A percentile compares a stretch with the other conserved stretches of the same genome.
phyloP scores from a whole-genome alignment of 2,329 filamentous ascomycete genomes.

The Alternaria sp. region DNA sequence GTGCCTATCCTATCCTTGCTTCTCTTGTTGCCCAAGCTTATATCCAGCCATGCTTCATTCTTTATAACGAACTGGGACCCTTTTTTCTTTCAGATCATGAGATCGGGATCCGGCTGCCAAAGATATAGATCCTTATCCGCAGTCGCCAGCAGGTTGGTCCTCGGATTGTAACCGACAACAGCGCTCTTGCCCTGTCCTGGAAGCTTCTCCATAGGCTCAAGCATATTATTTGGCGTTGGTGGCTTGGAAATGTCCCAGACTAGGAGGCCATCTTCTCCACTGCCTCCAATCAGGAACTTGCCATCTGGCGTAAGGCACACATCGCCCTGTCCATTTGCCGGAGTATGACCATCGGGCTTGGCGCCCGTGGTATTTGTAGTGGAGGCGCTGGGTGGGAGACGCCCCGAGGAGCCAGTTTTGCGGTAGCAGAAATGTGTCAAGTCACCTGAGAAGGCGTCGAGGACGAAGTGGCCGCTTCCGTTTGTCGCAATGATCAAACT shows the following conservation, averaged over 20 bases:
- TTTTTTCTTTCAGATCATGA: slow-evolving; percentile 43
- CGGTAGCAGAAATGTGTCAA: slow-evolving; percentile 75
- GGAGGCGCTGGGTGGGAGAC: slow-evolving; percentile 54
- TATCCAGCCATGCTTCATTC: neutral
- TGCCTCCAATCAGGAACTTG: slow-evolving; percentile 85
- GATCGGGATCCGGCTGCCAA: slow-evolving; percentile 58
- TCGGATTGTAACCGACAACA: slow-evolving; percentile 85
- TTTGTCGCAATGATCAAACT: slow-evolving; percentile 83
- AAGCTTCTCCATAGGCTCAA: slow-evolving; percentile 70
- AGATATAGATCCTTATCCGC: slow-evolving; percentile 78
- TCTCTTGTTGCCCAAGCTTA: neutral
- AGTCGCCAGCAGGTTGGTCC: slow-evolving; percentile 89
- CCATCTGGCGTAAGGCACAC: slow-evolving; percentile 91
- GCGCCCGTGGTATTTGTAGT: slow-evolving; percentile 62
- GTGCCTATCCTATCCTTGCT: neutral
- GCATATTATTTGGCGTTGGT: slow-evolving; percentile 63
- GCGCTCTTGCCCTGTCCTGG: slow-evolving; percentile 71
- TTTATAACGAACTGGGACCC: neutral
- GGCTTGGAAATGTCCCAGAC: slow-evolving; percentile 79
- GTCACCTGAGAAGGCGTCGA: slow-evolving; percentile 90
- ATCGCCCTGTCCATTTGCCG: slow-evolving; percentile 68
- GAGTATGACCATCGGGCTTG: slow-evolving; percentile 50
- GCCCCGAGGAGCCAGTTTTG: slow-evolving; percentile 55
- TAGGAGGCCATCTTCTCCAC: slow-evolving; percentile 72
- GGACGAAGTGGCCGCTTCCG: slow-evolving; percentile 83